Conservation (phyloP, 169 alveolate genomes). For the Theileria parva region DNA sequence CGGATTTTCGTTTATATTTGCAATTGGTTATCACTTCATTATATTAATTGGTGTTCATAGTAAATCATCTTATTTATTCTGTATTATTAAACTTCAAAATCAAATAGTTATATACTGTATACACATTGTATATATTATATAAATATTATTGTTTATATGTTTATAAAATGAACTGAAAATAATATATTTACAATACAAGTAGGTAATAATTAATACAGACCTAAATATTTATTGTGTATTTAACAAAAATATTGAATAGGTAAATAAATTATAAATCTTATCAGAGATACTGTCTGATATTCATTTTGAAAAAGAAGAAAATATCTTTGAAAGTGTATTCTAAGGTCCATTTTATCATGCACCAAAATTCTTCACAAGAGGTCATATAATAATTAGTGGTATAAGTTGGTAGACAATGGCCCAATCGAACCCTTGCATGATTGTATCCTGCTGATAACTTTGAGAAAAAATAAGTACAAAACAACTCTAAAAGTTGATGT, state of each 20-base stretch:
- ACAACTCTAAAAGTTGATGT: not conserved
- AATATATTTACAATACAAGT: too few relatives aligned
- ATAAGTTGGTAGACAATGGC: slow-evolving; percentile 2
- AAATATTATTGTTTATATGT: too few relatives aligned
- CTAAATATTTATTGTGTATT: not conserved
- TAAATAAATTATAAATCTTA: not conserved
- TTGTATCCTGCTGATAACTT: slow-evolving; percentile 1
- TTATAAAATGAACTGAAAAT: too few relatives aligned
- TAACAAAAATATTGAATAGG: not conserved
- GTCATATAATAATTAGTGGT: not conserved
- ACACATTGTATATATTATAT: too few relatives aligned
- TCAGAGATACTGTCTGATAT: not conserved
- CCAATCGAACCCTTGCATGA: not conserved
- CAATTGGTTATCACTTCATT: not conserved
- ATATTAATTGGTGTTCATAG: too few relatives aligned
- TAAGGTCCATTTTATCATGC: not conserved
- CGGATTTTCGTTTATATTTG: not conserved
- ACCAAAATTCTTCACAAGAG: not conserved
- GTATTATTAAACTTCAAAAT: too few relatives aligned
- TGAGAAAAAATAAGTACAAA: not conserved
- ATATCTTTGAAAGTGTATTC: not conserved
- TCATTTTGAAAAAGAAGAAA: not conserved
- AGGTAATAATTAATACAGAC: too few relatives aligned
- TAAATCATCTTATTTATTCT: too few relatives aligned
- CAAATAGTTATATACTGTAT: not conserved